Evolutionary conservation across 192 early-diverging fungal genomes (phyloP).

Genomic region (Umbelopsis ramanniana): DNA sequence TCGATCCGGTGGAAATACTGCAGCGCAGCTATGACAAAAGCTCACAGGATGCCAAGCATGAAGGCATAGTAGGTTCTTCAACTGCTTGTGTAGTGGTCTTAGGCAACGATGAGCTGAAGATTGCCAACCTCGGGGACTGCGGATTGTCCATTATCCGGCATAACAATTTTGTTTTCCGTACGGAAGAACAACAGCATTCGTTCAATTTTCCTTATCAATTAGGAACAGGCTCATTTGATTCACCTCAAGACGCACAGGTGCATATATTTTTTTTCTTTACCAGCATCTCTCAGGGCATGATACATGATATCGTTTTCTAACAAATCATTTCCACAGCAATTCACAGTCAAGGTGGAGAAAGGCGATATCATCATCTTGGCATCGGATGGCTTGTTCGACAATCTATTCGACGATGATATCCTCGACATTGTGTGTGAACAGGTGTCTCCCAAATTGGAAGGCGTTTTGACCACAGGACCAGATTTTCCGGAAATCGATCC

Average conservation of each 20-base stretch:
- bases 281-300: no score
- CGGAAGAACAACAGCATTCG: slow-evolving; percentile 97
- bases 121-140: slow-evolving; percentile 96
- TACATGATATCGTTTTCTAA: background rate
- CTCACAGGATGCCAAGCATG: slow-evolving; percentile 69
- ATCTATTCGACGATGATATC: slow-evolving; percentile 97
- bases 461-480: slow-evolving; percentile 22
- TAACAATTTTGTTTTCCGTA: slow-evolving; percentile 88
- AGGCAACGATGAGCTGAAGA: slow-evolving; percentile 88
- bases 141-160: slow-evolving; percentile 87
- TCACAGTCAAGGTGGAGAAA: slow-evolving; percentile 82
- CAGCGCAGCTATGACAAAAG: slow-evolving; percentile 79
- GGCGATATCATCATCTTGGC: slow-evolving; percentile 96
- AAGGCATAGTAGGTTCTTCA: slow-evolving; percentile 86
- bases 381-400: slow-evolving; percentile 96
- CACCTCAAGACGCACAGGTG: slow-evolving; percentile 41
- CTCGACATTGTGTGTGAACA: slow-evolving; percentile 76
- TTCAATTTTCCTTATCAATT: slow-evolving; percentile 99
- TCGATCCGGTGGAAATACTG: slow-evolving; percentile 82
- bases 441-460: slow-evolving; percentile 30
- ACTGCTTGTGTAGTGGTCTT: slow-evolving; percentile 90
- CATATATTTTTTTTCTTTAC: background rate
- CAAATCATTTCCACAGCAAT: slow-evolving; percentile 39
- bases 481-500: slow-evolving; percentile 59
- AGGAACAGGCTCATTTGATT: slow-evolving; percentile 63